Percentiles rank a stretch among this genome's conserved stretches.
These are phyloP conservation scores for Hortiboletus flavorubellus DNA, from an alignment of 768 basidiomycete genomes.

Conservation along the genomic window DNA sequence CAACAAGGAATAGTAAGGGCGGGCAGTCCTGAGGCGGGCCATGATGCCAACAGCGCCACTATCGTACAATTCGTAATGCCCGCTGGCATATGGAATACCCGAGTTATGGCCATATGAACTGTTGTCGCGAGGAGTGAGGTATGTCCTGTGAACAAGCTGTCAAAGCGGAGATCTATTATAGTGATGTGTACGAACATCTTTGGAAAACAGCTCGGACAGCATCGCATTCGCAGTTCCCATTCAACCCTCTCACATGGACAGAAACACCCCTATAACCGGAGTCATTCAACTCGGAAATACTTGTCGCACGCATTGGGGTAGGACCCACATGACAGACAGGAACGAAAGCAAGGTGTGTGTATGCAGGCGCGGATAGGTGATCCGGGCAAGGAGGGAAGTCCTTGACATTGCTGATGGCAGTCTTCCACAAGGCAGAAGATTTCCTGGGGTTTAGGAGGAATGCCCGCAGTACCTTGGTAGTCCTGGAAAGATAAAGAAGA, in stretches of 20 bases:
- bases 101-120: background rate
- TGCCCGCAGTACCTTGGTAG: constrained; percentile 27
- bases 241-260: constrained; percentile 10
- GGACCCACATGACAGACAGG: constrained; percentile 32
- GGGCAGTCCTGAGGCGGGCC: background rate
- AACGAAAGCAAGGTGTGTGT: constrained; percentile 29
- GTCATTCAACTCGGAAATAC: background rate
- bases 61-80: background rate
- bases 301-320: no score
- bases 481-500: constrained; percentile 31
- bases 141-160: constrained; percentile 5
- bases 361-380: constrained; percentile 29
- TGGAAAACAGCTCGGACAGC: constrained; percentile 3
- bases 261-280: constrained; percentile 10
- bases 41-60: rapidly evolving
- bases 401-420: constrained; percentile 18
- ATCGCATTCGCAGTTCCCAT: constrained; percentile 15
- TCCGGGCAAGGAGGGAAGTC: constrained; percentile 26
- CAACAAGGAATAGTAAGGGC: background rate
- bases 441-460: constrained; percentile 23
- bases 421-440: constrained; percentile 26
- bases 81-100: background rate
- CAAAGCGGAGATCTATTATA: background rate
- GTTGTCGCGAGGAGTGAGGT: no score
- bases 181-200: constrained; percentile 5